Evolutionary conservation across 306 rosid genomes (phyloP).

Genomic region (Dalbergia cochinchinensis): DNA sequence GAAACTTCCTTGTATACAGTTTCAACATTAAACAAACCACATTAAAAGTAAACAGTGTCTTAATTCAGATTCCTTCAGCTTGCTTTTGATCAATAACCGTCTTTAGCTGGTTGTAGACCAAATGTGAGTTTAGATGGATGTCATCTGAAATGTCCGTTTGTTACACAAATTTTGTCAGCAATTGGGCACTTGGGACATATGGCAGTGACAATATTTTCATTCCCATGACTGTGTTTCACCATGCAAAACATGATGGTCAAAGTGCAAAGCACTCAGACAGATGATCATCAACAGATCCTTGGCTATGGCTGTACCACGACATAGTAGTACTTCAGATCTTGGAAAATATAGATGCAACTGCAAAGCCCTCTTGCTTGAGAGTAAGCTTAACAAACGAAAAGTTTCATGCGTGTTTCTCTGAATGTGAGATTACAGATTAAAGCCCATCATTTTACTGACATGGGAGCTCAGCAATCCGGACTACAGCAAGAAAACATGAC

Average conservation of each 20-base stretch:
- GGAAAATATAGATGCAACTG: constrained; percentile 4
- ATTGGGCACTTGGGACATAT: background rate
- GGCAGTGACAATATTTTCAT: background rate
- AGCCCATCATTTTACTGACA: constrained; percentile 2
- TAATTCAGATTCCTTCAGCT: background rate
- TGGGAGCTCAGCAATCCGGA: constrained; percentile 1
- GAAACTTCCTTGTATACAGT: background rate
- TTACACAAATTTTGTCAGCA: background rate
- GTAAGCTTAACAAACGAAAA: background rate
- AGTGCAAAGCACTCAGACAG: background rate
- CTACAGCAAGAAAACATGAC: background rate
- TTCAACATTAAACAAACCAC: background rate
- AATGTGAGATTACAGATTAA: background rate
- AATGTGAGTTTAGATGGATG: background rate
- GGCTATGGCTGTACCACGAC: background rate
- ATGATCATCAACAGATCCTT: background rate
- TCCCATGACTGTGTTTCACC: background rate
- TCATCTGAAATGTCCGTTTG: background rate
- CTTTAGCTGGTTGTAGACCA: background rate
- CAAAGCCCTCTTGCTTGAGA: background rate
- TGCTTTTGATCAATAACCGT: background rate
- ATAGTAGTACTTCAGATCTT: constrained; percentile 4
- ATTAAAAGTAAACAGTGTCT: background rate
- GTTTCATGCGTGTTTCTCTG: background rate
- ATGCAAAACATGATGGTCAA: background rate